phyloP scores from a whole-genome alignment of 192 early-diverging fungal species.

The Backusella tuberculispora region DNA sequence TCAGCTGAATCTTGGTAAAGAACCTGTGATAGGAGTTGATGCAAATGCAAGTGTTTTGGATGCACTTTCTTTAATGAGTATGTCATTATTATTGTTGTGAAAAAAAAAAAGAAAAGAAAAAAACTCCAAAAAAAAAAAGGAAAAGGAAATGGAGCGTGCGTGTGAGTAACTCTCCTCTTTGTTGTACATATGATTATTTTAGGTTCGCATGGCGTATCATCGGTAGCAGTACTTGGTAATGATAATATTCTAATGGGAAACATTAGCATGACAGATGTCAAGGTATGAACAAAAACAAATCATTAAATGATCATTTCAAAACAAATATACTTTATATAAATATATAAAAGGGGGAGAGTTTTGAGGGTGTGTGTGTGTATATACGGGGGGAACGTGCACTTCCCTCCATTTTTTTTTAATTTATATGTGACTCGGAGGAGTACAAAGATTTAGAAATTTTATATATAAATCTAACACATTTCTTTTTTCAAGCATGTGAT shows the following conservation, averaged over 20 bases:
- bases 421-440: constrained; percentile 10
- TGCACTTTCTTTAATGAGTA: constrained; percentile 67
- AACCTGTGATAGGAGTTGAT: constrained; percentile 56
- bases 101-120: not conserved
- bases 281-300: constrained; percentile 40
- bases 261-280: constrained; percentile 73
- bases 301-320: not conserved
- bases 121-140: not conserved
- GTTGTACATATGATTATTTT: constrained; percentile 8
- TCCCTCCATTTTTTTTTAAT: constrained; percentile 11
- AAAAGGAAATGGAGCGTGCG: constrained; percentile 11
- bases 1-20: constrained; percentile 61
- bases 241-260: constrained; percentile 61
- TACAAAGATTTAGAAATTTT: constrained; percentile 7
- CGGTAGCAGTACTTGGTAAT: constrained; percentile 58
- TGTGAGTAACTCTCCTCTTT: constrained; percentile 9
- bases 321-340: not conserved
- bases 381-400: not conserved
- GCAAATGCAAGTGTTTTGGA: constrained; percentile 61
- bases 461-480: constrained; percentile 11
- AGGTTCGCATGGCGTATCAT: constrained; percentile 64
- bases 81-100: not conserved
- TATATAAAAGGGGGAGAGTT: not conserved
- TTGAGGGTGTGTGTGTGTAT: not conserved
- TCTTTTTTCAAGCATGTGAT: constrained; percentile 32